Evolutionary conservation across 2,329 filamentous ascomycete genomes (phyloP), one percentile per base, ranked within the genome.

Genomic region (Trichophyton rubrum): DNA sequence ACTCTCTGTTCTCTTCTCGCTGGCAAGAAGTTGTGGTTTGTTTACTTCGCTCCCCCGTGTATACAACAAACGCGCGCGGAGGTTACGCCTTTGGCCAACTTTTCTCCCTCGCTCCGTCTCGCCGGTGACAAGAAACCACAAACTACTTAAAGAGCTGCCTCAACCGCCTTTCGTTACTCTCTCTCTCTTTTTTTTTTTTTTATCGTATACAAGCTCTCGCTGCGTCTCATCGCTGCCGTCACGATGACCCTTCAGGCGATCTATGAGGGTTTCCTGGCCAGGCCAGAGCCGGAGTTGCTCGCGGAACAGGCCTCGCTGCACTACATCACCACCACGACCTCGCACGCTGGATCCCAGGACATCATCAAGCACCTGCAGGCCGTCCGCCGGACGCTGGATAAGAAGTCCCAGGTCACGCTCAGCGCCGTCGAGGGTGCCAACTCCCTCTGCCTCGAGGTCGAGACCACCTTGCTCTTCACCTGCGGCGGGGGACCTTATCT

Each of bases 271-370:
- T 91, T 90, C 72, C 79, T 91, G 60, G 79, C 82, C 69, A 78
- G 83, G 64, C 87, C 87, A 64, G 85, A 77, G 73, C 76, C 84
- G 60, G 81, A 83, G 60, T 76, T 82, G 61, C 78, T 92, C 68
- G 80, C 85, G 40, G 75, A 81, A 59, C 80, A 86, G 72, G 86
- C 86, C 62, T 82, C 86, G 51, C 77, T 91, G 67, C 85, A 92
- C 79, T 99, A 97, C 78, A 86, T 97, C 73, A 90, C 91, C 60
- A 96, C 92, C 6, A 86, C 90, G 11, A 90, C 86, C 38, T 83
- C 83, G 65, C 79, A 95, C 70, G 79, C 81, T 64, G 85, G 89
- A 66, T 74, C 87, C 55, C 80, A 85, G 58, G 83, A 89, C 55
- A 90, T 99, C 72, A 78, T 92, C 75, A 90, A 89, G 77, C 91